phyloP scores from a whole-genome alignment of 176 grass and related monocot species.

The Paspalum notatum region DNA sequence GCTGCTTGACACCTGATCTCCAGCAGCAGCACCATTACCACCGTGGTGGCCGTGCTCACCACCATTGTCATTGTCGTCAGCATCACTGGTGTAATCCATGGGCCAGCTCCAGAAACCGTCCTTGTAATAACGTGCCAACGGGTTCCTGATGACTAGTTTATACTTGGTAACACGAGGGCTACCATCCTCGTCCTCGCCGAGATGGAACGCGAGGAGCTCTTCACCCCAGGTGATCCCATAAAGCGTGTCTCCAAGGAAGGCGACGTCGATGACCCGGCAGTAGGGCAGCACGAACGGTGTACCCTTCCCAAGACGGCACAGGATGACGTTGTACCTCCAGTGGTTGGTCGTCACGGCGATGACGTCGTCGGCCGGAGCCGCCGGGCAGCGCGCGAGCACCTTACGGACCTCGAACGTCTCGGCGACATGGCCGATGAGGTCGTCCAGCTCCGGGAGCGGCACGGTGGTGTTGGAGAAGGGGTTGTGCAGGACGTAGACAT shows the following conservation, averaged over 20 bases:
- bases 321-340: not conserved
- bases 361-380: not conserved
- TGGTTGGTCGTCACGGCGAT: not conserved
- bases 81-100: not conserved
- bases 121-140: rapidly evolving
- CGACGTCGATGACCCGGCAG: not conserved
- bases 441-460: not conserved
- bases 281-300: not conserved
- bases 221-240: not conserved
- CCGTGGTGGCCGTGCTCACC: too few relatives aligned
- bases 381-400: not conserved
- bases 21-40: not conserved
- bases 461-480: not conserved
- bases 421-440: not conserved
- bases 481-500: not conserved
- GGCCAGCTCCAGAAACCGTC: not conserved
- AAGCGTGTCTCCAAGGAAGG: not conserved
- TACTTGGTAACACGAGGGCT: not conserved
- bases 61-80: not conserved
- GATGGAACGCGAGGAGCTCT: not conserved
- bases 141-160: not conserved
- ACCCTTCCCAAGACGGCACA: not conserved
- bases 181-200: not conserved
- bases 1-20: not conserved
- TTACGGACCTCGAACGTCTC: not conserved